Evolutionary conservation across 176 grass and related monocot genomes (phyloP).

Genomic region (bread wheat (Triticum aestivum)): DNA sequence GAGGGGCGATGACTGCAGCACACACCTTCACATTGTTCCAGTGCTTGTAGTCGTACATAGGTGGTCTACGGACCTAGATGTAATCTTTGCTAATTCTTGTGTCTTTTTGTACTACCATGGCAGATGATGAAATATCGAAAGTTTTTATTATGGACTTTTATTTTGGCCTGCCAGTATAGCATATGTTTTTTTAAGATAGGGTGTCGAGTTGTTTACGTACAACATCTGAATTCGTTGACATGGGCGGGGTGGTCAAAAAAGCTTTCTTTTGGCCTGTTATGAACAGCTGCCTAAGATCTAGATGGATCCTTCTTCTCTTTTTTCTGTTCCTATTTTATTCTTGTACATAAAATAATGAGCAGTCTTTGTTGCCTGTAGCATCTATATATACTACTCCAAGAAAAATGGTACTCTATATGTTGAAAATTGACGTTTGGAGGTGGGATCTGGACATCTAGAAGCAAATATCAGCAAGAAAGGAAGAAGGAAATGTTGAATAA

Average conservation of each 20-base stretch:
- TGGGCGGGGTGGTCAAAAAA: slow-evolving; percentile 23
- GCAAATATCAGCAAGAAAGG: neutral
- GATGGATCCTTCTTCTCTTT: slow-evolving; percentile 1
- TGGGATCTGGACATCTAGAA: neutral
- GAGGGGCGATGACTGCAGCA: no score
- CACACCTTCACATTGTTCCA: no score
- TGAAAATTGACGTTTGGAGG: neutral
- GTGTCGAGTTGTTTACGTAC: neutral
- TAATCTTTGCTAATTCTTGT: no score
- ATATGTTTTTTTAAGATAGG: neutral
- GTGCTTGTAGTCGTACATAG: no score
- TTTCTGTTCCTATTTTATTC: neutral
- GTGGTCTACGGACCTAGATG: no score
- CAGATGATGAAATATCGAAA: no score
- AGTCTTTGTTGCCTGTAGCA: neutral
- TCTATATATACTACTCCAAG: neutral
- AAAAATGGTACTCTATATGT: neutral
- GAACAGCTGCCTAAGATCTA: neutral
- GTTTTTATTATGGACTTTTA: no score
- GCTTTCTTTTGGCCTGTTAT: slow-evolving; percentile 5
- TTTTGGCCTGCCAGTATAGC: no score
- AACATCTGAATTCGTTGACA: neutral
- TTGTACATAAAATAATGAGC: neutral
- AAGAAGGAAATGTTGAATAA: neutral
- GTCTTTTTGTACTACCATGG: no score